Percentiles rank a stretch among this genome's conserved stretches.
phyloP scores from a whole-genome alignment of 2,329 filamentous ascomycete species.

The Penicillium sp. region DNA sequence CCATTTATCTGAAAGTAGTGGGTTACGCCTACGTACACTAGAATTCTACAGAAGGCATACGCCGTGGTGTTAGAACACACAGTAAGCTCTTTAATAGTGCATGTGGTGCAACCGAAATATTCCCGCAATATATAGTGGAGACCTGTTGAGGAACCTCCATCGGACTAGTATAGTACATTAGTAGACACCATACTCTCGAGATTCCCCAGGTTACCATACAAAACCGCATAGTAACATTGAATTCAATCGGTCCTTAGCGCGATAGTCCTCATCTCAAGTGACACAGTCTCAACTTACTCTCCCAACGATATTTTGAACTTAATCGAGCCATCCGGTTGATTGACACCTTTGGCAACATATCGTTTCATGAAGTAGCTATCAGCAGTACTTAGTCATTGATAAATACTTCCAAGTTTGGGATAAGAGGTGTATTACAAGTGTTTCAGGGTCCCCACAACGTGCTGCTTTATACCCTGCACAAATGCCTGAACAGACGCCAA shows the following conservation, averaged over 20 bases:
- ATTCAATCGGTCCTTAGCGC: background rate
- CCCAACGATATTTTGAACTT: background rate
- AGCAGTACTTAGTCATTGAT: background rate
- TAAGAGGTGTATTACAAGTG: background rate
- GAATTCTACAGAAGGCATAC: background rate
- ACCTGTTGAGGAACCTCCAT: background rate
- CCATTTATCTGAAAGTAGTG: too few relatives aligned
- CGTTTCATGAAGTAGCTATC: background rate
- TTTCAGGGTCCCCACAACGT: background rate
- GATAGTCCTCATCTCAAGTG: background rate
- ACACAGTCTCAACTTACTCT: background rate
- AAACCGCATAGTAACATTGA: background rate
- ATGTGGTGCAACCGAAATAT: background rate
- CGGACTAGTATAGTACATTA: background rate
- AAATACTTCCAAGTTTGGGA: background rate
- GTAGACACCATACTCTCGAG: background rate
- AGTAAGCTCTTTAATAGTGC: background rate
- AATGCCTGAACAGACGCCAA: background rate
- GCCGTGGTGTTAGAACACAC: background rate
- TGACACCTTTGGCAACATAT: background rate
- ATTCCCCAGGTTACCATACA: background rate
- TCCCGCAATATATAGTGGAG: background rate
- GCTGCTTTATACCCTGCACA: background rate
- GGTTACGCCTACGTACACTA: background rate
- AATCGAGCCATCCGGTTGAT: background rate